These are phyloP conservation scores for Castanea mollissima DNA, from an alignment of 306 rosid species.

Conservation along the genomic window DNA sequence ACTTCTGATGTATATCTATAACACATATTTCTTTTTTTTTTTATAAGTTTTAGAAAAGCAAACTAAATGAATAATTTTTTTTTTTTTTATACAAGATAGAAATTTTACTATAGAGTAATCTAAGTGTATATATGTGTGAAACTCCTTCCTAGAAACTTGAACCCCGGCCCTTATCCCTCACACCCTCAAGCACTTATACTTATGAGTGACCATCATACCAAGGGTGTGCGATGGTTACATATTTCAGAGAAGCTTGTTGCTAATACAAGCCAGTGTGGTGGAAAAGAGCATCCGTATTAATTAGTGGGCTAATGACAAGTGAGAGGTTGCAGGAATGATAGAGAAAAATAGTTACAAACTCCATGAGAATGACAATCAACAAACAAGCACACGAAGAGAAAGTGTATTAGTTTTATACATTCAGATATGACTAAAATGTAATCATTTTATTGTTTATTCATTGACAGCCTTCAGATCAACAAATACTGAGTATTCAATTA, in stretches of 20 bases:
- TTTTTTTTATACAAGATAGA: too few species aligned
- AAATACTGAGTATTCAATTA: background rate
- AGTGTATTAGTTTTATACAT: background rate
- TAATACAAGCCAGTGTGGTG: background rate
- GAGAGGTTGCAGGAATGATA: background rate
- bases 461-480: background rate
- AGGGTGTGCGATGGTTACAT: too few species aligned
- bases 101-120: too few species aligned
- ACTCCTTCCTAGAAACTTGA: rapidly evolving
- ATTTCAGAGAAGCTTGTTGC: background rate
- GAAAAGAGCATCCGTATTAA: background rate
- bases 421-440: background rate
- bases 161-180: rapidly evolving
- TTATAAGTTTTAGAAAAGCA: too few species aligned
- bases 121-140: too few species aligned
- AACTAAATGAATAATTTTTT: too few species aligned
- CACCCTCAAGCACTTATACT: too few species aligned
- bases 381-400: background rate
- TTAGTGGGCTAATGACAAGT: background rate
- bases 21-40: background rate
- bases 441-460: background rate
- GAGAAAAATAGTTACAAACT: background rate
- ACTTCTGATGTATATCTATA: background rate
- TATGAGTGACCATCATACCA: rapidly evolving
- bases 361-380: background rate